Base-by-base conservation (phyloP, 352 stramenopile species). In the Aphanomyces cochlioides region DNA sequence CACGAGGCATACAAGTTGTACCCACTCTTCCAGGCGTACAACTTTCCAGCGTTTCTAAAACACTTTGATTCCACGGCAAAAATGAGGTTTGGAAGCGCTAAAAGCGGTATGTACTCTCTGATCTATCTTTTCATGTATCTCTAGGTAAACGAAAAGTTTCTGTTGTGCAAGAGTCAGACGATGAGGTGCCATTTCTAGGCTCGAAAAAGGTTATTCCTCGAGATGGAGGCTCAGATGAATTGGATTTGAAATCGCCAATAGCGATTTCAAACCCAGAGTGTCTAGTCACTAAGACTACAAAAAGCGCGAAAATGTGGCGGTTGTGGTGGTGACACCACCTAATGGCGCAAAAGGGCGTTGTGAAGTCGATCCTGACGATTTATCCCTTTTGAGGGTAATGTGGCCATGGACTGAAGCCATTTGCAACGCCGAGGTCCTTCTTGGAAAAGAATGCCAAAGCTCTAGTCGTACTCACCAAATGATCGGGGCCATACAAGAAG, bases 11-110 rank as follows among this genome's bases (percentile, higher is more conserved):
- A 53, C 45, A 53, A 53, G 1, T 19, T 53, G 13, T 1, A 19
- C n/a, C 45, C 45, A 53, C 13, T 53, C 45, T 53, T 53, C 45
- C 45, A 1, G 13, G 45, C 13, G 45, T 53, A n/a, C 45, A 53
- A 53, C 45, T 53, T 53, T 53, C 13, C 45, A 2, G 45, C 45
- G n/a, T 53, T 53, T 53, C 45, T n/a, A 53, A 53, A 53, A 19
- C 45, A 53, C n/a, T 53, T n/a, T 19, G 45, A 53, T 19, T n/a
- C 45, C 13, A 53, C 45, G 2, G 13, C n/a, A n/a, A 53, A 53
- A 19, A 53, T 53, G 45, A 53, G n/a, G 1, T 53, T 53, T 19
- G 45, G 13, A n/a, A 53, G n/a, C 45, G 13, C n/a, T 53, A 15
- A 53, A 53, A 53, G 45, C 45, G n/a, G 13, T 19, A 2, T 19